Percentiles rank a stretch among this genome's conserved stretches.
Conservation (phyloP, 129 eudicot species). For the Lonicera japonica region DNA sequence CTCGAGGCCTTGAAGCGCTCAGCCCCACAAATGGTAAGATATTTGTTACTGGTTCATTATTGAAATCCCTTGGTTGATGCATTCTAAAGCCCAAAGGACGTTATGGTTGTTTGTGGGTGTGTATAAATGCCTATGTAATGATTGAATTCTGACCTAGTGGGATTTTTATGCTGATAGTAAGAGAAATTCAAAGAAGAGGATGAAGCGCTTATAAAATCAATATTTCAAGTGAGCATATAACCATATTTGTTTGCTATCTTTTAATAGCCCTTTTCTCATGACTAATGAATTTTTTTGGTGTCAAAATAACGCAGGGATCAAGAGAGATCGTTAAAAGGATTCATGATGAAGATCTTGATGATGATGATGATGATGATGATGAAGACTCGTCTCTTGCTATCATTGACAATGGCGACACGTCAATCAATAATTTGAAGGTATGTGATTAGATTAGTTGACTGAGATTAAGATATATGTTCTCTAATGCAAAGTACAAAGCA, state of each 20-base stretch:
- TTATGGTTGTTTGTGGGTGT: no score
- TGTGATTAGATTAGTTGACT: not conserved
- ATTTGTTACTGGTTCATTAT: not conserved
- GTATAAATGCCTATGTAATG: no score
- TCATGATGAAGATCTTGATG: conserved; percentile 47
- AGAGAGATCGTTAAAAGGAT: conserved; percentile 39
- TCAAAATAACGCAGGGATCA: conserved; percentile 30
- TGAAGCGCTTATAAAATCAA: conserved; percentile 55
- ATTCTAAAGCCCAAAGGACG: no score
- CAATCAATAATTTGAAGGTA: conserved; percentile 14
- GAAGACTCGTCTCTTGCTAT: not conserved
- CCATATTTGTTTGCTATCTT: not conserved
- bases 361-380: conserved; percentile 32
- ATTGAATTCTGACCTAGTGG: not conserved
- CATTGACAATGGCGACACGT: conserved; percentile 13
- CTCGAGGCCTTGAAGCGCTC: conserved; percentile 61
- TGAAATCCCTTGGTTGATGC: no score
- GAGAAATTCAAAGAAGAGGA: conserved; percentile 52
- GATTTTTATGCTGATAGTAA: conserved; percentile 21
- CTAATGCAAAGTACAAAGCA: no score
- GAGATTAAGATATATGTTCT: no score
- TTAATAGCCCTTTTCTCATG: not conserved
- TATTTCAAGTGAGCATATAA: conserved; percentile 29
- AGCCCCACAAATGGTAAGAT: conserved; percentile 34
- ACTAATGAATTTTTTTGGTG: not conserved